Percentiles rank a stretch among this genome's conserved stretches.
phyloP scores from a whole-genome alignment of 2,329 filamentous ascomycete species.

The Huntiella decipiens region DNA sequence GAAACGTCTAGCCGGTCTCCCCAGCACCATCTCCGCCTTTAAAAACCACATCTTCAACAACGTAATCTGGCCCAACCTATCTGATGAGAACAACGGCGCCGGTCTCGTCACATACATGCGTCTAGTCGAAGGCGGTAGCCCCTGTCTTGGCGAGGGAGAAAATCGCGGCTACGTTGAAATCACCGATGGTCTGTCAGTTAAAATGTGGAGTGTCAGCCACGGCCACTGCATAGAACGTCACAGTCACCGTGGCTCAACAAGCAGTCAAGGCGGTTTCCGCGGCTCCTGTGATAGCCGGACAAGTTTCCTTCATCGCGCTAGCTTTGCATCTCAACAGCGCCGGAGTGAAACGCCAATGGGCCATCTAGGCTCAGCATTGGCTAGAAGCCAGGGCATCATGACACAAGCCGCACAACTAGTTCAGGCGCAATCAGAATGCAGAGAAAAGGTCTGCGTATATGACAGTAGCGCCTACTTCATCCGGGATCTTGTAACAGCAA shows the following conservation, averaged over 20 bases:
- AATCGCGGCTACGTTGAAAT: constrained; percentile 73
- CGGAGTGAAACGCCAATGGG: constrained; percentile 7
- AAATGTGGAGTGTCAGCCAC: constrained; percentile 73
- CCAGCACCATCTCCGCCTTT: constrained; percentile 76
- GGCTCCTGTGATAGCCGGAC: constrained; percentile 28
- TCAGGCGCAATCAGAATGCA: constrained; percentile 15
- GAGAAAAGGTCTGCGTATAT: constrained; percentile 45
- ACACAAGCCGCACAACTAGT: constrained; percentile 12
- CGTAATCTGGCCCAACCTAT: constrained; percentile 91
- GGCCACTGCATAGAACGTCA: constrained; percentile 69
- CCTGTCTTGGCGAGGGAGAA: constrained; percentile 62
- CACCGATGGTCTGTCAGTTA: constrained; percentile 73
- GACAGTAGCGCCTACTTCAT: constrained; percentile 93
- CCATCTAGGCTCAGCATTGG: constrained; percentile 7
- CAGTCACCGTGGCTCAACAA: constrained; percentile 38
- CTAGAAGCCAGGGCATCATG: constrained; percentile 6
- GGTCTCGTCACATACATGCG: constrained; percentile 82
- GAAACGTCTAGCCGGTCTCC: constrained; percentile 71
- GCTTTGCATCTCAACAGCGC: neutral
- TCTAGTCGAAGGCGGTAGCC: constrained; percentile 73
- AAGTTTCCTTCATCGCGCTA: constrained; percentile 13
- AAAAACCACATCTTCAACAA: constrained; percentile 96
- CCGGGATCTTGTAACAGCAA: constrained; percentile 47
- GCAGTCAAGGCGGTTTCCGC: constrained; percentile 29
- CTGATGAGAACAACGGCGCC: constrained; percentile 86